These are phyloP conservation scores for Beauveria rudraprayagi DNA, from an alignment of 2,329 filamentous ascomycete species.

Conservation along the genomic window DNA sequence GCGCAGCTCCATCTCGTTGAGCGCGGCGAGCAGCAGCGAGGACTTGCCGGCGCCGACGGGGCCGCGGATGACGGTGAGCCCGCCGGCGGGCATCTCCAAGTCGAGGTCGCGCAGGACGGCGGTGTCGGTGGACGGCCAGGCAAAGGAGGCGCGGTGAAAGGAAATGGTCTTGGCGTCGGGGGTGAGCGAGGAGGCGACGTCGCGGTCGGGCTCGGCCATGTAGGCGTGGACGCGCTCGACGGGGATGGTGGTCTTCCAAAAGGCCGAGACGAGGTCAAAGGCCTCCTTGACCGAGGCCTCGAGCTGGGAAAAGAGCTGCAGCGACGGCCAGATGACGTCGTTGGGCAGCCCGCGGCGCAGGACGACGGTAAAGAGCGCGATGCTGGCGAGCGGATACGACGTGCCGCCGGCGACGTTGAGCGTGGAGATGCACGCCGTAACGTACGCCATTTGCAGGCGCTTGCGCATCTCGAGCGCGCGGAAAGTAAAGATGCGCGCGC, in stretches of 20 bases:
- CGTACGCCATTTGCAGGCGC: conserved; percentile 27
- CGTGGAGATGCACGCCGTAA: conserved; percentile 48
- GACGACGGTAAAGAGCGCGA: conserved; percentile 71
- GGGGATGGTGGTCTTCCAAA: conserved; percentile 77
- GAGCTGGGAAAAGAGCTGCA: conserved; percentile 72
- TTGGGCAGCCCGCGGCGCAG: conserved; percentile 61
- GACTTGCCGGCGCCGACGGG: conserved; percentile 56
- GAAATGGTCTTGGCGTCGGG: conserved; percentile 32
- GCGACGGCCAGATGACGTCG: conserved; percentile 78
- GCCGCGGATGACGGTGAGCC: conserved; percentile 49
- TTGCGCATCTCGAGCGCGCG: conserved; percentile 29
- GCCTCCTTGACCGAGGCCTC: conserved; percentile 66
- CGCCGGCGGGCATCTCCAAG: conserved; percentile 40
- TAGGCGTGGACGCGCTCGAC: conserved; percentile 76
- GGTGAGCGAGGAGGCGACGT: conserved; percentile 35
- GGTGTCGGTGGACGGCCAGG: conserved; percentile 63
- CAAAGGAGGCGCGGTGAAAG: conserved; percentile 61
- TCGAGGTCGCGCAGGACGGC: conserved; percentile 41
- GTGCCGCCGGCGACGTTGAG: conserved; percentile 65
- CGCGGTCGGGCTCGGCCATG: conserved; percentile 77
- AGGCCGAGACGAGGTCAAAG: conserved; percentile 64
- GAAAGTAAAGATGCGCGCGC: conserved; percentile 27
- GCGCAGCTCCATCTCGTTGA: conserved; percentile 60
- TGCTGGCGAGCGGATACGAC: conserved; percentile 71
- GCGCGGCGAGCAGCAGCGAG: conserved; percentile 48